Percentiles rank a stretch among this genome's conserved stretches.
phyloP scores from a whole-genome alignment of 1,139 yeast genomes.

The Blastobotrys capitulatus region DNA sequence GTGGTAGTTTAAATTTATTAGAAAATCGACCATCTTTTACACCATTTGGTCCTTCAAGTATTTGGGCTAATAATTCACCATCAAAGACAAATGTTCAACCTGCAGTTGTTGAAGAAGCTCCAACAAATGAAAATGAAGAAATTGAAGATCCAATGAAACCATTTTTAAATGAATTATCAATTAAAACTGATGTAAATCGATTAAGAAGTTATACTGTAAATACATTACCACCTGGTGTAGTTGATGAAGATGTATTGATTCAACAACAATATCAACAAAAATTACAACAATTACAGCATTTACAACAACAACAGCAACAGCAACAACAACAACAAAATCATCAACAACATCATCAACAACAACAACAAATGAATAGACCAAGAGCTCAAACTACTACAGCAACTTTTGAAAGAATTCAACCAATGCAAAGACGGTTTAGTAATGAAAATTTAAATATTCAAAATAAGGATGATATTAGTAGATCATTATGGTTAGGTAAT shows the following conservation, averaged over 20 bases:
- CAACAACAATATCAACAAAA: slow-evolving; percentile 19
- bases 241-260: slow-evolving; percentile 11
- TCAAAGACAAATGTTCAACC: slow-evolving; percentile 10
- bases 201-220: slow-evolving; percentile 38
- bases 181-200: slow-evolving; percentile 34
- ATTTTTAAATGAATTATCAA: slow-evolving; percentile 30
- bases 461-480: slow-evolving; percentile 37
- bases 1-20: slow-evolving; percentile 33
- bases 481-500: slow-evolving; percentile 70
- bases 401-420: slow-evolving; percentile 4
- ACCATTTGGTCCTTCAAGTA: slow-evolving; percentile 30
- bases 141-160: slow-evolving; percentile 31
- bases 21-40: slow-evolving; percentile 27
- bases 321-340: slow-evolving; percentile 13
- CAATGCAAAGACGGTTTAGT: slow-evolving; percentile 1
- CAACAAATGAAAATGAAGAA: slow-evolving; percentile 5
- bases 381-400: slow-evolving; percentile 22
- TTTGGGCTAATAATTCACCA: slow-evolving; percentile 24
- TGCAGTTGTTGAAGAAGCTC: slow-evolving; percentile 13
- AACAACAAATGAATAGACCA: slow-evolving; percentile 16
- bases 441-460: background rate
- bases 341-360: slow-evolving; percentile 15
- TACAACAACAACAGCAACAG: slow-evolving; percentile 14
- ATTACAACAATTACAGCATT: slow-evolving; percentile 12
- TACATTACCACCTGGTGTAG: slow-evolving; percentile 25